A percentile compares a stretch with the other conserved stretches of the same genome.
Evolutionary conservation across 176 grass and related monocot genomes (phyloP).

Genomic region (Lolium perenne): DNA sequence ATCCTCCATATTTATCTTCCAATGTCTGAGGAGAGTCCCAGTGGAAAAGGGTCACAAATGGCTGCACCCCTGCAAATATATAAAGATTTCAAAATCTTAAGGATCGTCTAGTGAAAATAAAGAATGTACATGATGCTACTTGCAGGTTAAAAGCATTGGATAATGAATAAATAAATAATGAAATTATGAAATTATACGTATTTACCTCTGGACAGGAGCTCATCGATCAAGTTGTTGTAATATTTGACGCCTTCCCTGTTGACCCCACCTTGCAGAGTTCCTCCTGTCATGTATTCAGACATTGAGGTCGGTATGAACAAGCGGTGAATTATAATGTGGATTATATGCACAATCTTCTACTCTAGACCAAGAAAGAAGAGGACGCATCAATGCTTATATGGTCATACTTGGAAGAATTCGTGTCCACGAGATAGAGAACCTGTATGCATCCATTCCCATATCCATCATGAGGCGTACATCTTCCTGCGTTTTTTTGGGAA

Average conservation of each 20-base stretch:
- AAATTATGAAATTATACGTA: background rate
- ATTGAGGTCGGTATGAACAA: background rate
- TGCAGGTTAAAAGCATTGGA: background rate
- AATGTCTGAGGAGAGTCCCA: slow-evolving; percentile 61
- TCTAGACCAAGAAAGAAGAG: background rate
- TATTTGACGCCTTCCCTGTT: slow-evolving; percentile 53
- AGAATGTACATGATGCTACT: background rate
- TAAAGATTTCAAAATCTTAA: background rate
- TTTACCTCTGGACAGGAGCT: slow-evolving; percentile 49
- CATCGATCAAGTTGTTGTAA: slow-evolving; percentile 61
- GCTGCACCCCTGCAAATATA: slow-evolving; percentile 43
- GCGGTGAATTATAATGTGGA: background rate
- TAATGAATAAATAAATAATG: background rate
- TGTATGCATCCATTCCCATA: slow-evolving; percentile 65
- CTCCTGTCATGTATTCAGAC: slow-evolving; percentile 39
- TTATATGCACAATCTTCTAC: background rate
- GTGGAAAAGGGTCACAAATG: slow-evolving; percentile 65
- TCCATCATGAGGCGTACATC: slow-evolving; percentile 58
- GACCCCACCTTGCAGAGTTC: slow-evolving; percentile 48
- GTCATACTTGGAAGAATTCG: slow-evolving; percentile 57
- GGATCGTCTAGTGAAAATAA: background rate
- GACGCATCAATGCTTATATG: background rate
- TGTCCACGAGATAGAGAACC: slow-evolving; percentile 63
- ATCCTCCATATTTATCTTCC: slow-evolving; percentile 61
- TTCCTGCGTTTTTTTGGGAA: slow-evolving; percentile 35